phyloP scores from a whole-genome alignment of 768 basidiomycete genomes.

The Scleroderma bovista region DNA sequence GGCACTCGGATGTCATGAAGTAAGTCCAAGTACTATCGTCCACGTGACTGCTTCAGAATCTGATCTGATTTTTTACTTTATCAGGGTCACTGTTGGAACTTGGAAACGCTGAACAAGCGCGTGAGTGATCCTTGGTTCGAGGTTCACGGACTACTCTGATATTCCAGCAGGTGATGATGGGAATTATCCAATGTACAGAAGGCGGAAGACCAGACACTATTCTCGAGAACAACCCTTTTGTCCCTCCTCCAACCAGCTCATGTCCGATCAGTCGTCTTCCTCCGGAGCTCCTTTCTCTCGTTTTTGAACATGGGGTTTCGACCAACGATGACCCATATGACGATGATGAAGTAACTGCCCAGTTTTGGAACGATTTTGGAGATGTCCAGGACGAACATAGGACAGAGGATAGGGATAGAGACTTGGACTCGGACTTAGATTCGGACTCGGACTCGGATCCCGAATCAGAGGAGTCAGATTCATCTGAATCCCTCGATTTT shows the following conservation, averaged over 20 bases:
- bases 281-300: constrained; percentile 50
- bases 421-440: background rate
- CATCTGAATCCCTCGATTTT: constrained; percentile 1
- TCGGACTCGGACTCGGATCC: constrained; percentile 1
- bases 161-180: background rate
- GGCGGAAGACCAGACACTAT: background rate
- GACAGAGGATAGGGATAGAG: constrained; percentile 3
- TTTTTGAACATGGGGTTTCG: constrained; percentile 46
- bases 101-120: no score
- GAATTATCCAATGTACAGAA: background rate
- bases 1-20: no score
- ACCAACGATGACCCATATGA: constrained; percentile 29
- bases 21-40: background rate
- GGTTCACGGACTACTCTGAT: background rate
- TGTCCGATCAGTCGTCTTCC: constrained; percentile 52
- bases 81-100: no score
- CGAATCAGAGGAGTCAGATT: constrained; percentile 5
- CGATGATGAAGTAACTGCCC: constrained; percentile 26
- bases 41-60: background rate
- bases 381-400: constrained; percentile 19
- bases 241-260: constrained; percentile 34
- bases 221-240: constrained; percentile 42
- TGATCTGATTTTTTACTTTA: no score
- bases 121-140: no score
- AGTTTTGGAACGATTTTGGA: constrained; percentile 23